phyloP scores from a whole-genome alignment of 73 alveolate species.

The Paramecium bursaria region DNA sequence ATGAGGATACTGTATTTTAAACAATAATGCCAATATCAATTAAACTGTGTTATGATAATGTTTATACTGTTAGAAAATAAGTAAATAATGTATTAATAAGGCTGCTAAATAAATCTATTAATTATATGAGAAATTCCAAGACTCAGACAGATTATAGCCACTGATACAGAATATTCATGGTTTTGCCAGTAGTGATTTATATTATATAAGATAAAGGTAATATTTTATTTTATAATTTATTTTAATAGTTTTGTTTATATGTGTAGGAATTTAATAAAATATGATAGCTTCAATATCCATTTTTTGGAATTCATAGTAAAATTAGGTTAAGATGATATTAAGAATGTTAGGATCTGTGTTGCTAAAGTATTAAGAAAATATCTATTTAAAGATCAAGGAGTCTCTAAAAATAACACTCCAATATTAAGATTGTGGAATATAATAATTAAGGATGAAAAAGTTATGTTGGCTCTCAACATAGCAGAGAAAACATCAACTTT shows the following conservation, averaged over 20 bases:
- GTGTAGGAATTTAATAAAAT: constrained; percentile 22
- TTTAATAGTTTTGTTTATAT: constrained; percentile 25
- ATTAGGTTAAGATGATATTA: constrained; percentile 37
- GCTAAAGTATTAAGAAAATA: constrained; percentile 37
- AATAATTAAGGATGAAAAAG: not conserved
- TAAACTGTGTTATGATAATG: constrained; percentile 64
- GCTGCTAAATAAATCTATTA: constrained; percentile 42
- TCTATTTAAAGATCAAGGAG: constrained; percentile 10
- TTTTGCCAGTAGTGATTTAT: constrained; percentile 50
- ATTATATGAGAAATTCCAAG: constrained; percentile 44
- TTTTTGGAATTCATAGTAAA: constrained; percentile 8
- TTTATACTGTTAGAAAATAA: constrained; percentile 59
- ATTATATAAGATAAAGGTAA: constrained; percentile 66
- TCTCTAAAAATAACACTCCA: constrained; percentile 12
- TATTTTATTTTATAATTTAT: not conserved
- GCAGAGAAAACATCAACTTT: too few relatives aligned
- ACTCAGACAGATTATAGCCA: constrained; percentile 21
- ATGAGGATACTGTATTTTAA: constrained; percentile 62
- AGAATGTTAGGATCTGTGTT: constrained; percentile 35
- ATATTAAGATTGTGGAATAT: constrained; percentile 25
- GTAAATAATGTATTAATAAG: constrained; percentile 22
- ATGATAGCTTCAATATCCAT: not conserved
- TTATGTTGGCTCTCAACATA: too few relatives aligned
- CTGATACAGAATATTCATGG: constrained; percentile 40
- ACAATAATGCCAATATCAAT: constrained; percentile 57